Evolutionary conservation across 2,329 filamentous ascomycete species (phyloP), one percentile per base, ranked within the genome.

Genomic region (Furcasterigmium furcatum): DNA sequence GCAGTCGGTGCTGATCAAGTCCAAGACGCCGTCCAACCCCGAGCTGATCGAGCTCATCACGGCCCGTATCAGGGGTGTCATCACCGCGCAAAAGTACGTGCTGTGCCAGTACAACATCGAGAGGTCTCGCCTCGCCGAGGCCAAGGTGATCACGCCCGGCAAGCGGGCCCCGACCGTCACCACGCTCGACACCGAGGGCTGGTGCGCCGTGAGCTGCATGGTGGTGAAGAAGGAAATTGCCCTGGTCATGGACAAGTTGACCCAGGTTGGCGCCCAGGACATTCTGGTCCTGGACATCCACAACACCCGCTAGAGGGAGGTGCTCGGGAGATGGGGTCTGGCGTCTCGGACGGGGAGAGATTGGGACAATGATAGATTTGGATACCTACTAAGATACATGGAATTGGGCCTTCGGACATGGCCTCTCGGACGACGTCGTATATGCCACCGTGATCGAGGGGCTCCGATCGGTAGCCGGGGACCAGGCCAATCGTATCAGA

Each of bases 61-160:
- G 22, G 85, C 86, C 10, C 84, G 94, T 58, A 96, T 99, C 61
- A 80, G 82, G 48, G 94, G 94, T 66, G 91, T 99, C 52, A 97
- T 99, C 62, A 92, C 90, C 35, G 94, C 94, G 9, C 90, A 99
- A 71, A 86, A 84, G 67, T 97, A 88, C 63, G 90, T 97, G 22
- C 81, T 97, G 24, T 97, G 94, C 74, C 91, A 95, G 62, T 99
- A 97, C 77, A 99, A 99, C 70, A 82, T 97, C 48, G 79, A 88
- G 55, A 83, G 91, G 50, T 64, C 69, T 40, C 79, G 80, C 44
- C 80, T 99, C 46, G 60, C 74, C 8, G 71, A 74, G 25, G 91
- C 88, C 9, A 81, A 78, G 39, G 79, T 79, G 55, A 88, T 97
- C 62, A 96, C 94, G 0, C 94, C 94, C 0, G 94, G 94, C 51